Evolutionary conservation across 805 yeast species (phyloP), one percentile per base, ranked within the genome.

Genomic region (Jamesozyma jinghongensis): DNA sequence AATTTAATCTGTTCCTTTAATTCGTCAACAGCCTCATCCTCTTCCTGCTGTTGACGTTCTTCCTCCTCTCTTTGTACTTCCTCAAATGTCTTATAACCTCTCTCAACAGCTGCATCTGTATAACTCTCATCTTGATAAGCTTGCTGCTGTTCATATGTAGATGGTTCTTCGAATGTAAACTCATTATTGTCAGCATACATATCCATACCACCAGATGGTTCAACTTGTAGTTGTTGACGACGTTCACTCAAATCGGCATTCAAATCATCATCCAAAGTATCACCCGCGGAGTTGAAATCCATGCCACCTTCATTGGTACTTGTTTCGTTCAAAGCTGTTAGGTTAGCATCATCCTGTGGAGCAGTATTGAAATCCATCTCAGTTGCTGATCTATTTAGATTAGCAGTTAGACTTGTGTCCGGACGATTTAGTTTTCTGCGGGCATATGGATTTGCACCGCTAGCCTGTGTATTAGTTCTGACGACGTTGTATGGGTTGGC

Each of bases 21-120:
- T 34, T 77, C 84, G 57, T 85, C 94, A 14, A 90, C 85, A 49
- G 85, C 97, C 58, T 84, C 94, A 48, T 88, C 96, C 47, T 86
- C 88, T 43, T 77, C 70, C 40, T 64, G 64, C 40, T 63, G 69
- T 40, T 63, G 66, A 36, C 62, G 59, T 28, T 57, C 60, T 42
- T 56, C 56, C 40, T 68, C 65, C 34, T 63, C 50, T 56, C 65
- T 48, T 37, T 64, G 66, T 4, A 56, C 41, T 28, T 62, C 61
- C 26, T 61, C 64, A 41, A 59, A 61, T 2, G 63, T 56, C 43
- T 46, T 59, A 45, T 41, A 58, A 41, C 62, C 62, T 54, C 54
- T 43, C 57, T 34, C 32, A 2, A 14, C 34, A n/a, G 29, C 38
- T 11, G n/a, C 27, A 10, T 31, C 35, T 11, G 34, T 34, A 47